Percentiles rank a stretch among this genome's conserved stretches.
Evolutionary conservation across 495 filamentous ascomycete genomes (phyloP).

Genomic region (Trichoderma asperelloides): DNA sequence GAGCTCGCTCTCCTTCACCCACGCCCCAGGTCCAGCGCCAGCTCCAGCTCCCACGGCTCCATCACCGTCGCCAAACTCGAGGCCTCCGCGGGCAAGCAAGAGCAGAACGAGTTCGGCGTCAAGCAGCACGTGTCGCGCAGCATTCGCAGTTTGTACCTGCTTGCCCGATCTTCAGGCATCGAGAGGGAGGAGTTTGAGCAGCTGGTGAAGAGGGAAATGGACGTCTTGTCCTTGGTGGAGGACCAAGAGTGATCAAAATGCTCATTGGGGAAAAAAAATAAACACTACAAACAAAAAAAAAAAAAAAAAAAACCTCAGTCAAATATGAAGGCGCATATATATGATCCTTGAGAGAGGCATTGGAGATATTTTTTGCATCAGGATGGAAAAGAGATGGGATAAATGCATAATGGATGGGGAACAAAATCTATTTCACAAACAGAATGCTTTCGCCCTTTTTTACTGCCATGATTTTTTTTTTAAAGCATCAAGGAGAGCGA

Average conservation of each 20-base stretch:
- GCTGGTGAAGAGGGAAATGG: slow-evolving; percentile 70
- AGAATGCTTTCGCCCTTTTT: not conserved
- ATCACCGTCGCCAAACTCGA: slow-evolving; percentile 41
- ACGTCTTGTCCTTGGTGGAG: slow-evolving; percentile 68
- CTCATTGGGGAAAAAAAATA: too few species aligned
- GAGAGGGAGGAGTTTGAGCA: slow-evolving; percentile 75
- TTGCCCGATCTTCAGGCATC: slow-evolving; percentile 74
- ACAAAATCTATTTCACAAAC: not conserved
- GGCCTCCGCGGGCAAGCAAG: slow-evolving; percentile 10
- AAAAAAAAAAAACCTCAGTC: not conserved
- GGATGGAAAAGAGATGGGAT: not conserved
- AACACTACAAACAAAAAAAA: not conserved
- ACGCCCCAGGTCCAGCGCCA: slow-evolving; percentile 43
- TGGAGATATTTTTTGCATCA: too few species aligned
- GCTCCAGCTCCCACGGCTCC: slow-evolving; percentile 37
- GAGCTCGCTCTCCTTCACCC: slow-evolving; percentile 33
- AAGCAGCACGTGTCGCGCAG: slow-evolving; percentile 83
- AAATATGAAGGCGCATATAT: not conserved
- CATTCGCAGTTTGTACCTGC: slow-evolving; percentile 78
- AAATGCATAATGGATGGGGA: not conserved
- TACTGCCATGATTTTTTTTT: not conserved
- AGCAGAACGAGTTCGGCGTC: slow-evolving; percentile 60
- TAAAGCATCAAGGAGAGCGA: not conserved
- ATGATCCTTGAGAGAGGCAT: not conserved
- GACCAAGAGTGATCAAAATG: slow-evolving; percentile 33